Evolutionary conservation across 805 yeast species (phyloP), one percentile per base, ranked within the genome.

Genomic region (Ogataea paraovalis): DNA sequence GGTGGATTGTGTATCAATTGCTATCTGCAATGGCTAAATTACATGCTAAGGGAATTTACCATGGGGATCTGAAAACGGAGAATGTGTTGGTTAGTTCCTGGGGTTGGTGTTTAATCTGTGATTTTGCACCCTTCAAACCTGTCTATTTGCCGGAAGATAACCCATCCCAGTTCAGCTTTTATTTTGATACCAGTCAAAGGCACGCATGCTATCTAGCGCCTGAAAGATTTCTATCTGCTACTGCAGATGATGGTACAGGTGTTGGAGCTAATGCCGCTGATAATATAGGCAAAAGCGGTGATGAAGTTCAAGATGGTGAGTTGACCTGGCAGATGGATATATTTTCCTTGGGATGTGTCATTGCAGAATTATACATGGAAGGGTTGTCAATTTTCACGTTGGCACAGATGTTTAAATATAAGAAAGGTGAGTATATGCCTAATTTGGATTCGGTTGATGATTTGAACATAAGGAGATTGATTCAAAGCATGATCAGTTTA

Each of bases 121-220:
- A 94, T 66, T 92, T 92, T 68, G 85, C 97, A 2, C 73, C 80
- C 1, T 79, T 84, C 61, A 94, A 94, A 65, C 99, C 99, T 0
- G 80, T 80, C 0, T 81, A 75, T 56, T 67, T 94, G 28, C 97
- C 98, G 0, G 96, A 87, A 53, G 94, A 90, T 55, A 92, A 94
- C 59, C 97, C 98, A 0, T 86, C 91, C 12, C 92, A 86, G 52
- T 94, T 87, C 58, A 82, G 94, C 1, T 94, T 92, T 60, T 94
- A 84, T 65, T 94, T 91, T 62, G 98, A 94, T 67, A 87, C 92
- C 2, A 86, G 96, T 2, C 87, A 81, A 61, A 73, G 97, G 53
- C 75, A 96, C 57, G 78, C 81, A 2, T 94, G 99, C 65, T 92
- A 92, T 64, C 65, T 94, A 39, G 98, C 99, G 0, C 99, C 99